phyloP scores from a whole-genome alignment of 345 rosid species.

The Cardiospermum halicacabum region DNA sequence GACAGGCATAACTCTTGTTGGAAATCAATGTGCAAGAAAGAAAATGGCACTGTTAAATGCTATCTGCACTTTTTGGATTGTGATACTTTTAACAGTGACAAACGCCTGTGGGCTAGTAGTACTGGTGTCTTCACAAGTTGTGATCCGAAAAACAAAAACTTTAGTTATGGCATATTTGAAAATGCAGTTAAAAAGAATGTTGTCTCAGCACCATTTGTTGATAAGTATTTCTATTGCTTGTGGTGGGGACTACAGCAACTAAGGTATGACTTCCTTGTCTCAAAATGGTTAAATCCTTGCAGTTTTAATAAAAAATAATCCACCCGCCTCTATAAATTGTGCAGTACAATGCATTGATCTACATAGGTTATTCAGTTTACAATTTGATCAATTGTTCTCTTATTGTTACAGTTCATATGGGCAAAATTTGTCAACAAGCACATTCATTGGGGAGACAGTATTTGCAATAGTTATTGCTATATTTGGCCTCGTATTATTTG shows the following conservation, averaged over 20 bases:
- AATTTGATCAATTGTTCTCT: constrained; percentile 18
- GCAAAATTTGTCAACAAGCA: constrained; percentile 82
- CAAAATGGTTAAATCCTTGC: neutral
- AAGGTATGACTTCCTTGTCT: constrained; percentile 44
- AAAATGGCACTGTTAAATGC: constrained; percentile 36
- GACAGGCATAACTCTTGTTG: constrained; percentile 82
- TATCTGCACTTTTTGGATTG: constrained; percentile 50
- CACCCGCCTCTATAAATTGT: neutral
- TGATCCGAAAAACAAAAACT: constrained; percentile 38
- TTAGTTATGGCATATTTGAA: constrained; percentile 66
- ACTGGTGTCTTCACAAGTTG: constrained; percentile 64
- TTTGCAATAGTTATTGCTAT: constrained; percentile 82
- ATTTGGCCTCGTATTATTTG: constrained; percentile 81
- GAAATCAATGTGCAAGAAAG: constrained; percentile 60
- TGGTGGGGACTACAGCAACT: constrained; percentile 97
- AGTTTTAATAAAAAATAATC: neutral
- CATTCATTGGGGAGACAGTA: constrained; percentile 77
- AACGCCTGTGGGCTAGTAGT: constrained; percentile 45
- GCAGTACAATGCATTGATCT: neutral
- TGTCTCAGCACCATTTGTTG: constrained; percentile 48
- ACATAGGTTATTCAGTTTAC: constrained; percentile 6
- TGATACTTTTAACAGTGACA: constrained; percentile 28
- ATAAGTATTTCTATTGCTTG: constrained; percentile 77
- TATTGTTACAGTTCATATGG: constrained; percentile 70
- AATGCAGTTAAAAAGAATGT: constrained; percentile 58